Conservation (phyloP, 768 basidiomycete species). For the Cyclocybe aegerita region DNA sequence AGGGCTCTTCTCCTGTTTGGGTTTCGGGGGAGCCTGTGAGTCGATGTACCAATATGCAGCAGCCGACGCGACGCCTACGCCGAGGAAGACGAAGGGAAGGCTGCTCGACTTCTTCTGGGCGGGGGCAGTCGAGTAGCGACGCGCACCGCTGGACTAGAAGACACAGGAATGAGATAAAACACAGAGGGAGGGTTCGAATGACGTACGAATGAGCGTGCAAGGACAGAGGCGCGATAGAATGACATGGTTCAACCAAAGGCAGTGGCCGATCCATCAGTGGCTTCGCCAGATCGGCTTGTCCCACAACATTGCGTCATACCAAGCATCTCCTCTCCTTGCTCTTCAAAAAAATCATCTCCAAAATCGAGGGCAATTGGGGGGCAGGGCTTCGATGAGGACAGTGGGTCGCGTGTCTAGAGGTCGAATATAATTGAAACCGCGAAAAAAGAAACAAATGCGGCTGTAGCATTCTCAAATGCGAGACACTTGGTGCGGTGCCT, state of each 20-base stretch:
- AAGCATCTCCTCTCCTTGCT: conserved; percentile 3
- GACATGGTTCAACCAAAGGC: conserved; percentile 36
- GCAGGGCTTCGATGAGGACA: no score
- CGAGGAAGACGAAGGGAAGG: conserved; percentile 46
- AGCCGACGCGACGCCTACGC: conserved; percentile 43
- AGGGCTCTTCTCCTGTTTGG: conserved; percentile 60
- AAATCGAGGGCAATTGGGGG: no score
- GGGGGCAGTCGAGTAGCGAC: conserved; percentile 40
- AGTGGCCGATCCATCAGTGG: neutral
- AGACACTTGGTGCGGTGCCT: neutral
- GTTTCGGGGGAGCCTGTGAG: conserved; percentile 23
- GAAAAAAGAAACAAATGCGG: neutral
- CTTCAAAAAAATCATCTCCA: neutral
- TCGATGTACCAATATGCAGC: conserved; percentile 55
- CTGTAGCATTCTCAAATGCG: neutral
- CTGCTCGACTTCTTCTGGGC: conserved; percentile 49
- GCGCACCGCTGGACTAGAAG: conserved; percentile 33
- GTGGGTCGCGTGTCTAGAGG: no score
- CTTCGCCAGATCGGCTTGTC: neutral
- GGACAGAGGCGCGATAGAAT: conserved; percentile 34
- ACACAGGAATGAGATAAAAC: neutral
- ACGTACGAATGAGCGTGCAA: conserved; percentile 45
- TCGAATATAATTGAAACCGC: no score
- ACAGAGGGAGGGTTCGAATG: conserved; percentile 9
- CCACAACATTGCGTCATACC: conserved; percentile 19